phyloP scores from a whole-genome alignment of 2,329 filamentous ascomycete species.

The Penicillium sp. region DNA sequence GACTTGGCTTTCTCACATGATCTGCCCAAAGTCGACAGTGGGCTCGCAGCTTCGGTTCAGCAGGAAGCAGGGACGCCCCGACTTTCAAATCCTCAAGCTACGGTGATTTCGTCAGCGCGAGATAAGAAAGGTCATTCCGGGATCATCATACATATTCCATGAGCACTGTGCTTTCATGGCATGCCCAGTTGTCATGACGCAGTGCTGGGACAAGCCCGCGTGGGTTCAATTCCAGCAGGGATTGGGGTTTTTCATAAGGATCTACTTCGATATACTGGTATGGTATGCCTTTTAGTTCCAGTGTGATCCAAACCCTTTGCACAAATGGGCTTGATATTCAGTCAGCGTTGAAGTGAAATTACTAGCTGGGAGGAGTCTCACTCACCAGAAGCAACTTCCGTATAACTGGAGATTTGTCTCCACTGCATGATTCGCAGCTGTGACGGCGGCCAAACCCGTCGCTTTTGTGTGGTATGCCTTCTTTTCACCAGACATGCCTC shows the following conservation, averaged over 20 bases:
- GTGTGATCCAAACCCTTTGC: conserved; percentile 83
- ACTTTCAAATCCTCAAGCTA: conserved; percentile 71
- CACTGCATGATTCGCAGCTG: conserved; percentile 67
- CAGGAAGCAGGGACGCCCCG: conserved; percentile 60
- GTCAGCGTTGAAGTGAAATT: not conserved
- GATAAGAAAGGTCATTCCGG: not conserved
- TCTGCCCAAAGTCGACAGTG: conserved; percentile 78
- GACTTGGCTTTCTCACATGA: conserved; percentile 56
- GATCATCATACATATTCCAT: conserved; percentile 72
- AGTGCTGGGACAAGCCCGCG: conserved; percentile 74
- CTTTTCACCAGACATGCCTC: conserved; percentile 50
- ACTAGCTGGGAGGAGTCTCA: not conserved
- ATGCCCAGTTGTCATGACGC: conserved; percentile 75
- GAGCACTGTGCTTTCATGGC: conserved; percentile 76
- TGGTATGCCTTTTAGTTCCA: conserved; percentile 72
- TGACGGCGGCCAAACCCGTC: conserved; percentile 67
- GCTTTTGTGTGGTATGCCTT: conserved; percentile 72
- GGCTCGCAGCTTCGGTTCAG: conserved; percentile 66
- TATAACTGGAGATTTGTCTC: conserved; percentile 74
- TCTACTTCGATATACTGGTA: conserved; percentile 89
- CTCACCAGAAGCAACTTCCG: conserved; percentile 77
- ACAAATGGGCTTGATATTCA: conserved; percentile 69
- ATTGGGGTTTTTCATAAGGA: conserved; percentile 70
- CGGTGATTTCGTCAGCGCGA: conserved; percentile 10
- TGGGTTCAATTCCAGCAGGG: conserved; percentile 73